Percentiles rank a stretch among this genome's conserved stretches.
These are phyloP conservation scores for Niebla homalea DNA, from an alignment of 495 filamentous ascomycete genomes.

Conservation along the genomic window DNA sequence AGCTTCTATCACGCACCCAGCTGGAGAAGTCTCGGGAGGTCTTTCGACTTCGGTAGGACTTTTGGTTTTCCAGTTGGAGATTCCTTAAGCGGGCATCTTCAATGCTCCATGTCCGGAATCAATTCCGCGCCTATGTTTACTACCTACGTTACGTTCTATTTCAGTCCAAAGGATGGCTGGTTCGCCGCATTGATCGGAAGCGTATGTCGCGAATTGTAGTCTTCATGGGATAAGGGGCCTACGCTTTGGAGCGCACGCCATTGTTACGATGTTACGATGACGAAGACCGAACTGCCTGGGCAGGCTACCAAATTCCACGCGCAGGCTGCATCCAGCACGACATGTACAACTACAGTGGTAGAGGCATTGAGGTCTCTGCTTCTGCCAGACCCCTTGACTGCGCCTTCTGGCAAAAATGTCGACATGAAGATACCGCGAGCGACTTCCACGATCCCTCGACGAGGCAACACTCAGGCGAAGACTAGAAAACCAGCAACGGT, in stretches of 20 bases:
- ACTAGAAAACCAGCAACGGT: neutral
- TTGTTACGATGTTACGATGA: constrained; percentile 15
- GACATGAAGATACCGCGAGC: constrained; percentile 20
- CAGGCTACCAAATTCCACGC: constrained; percentile 24
- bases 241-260: neutral
- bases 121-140: no score
- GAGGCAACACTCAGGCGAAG: neutral
- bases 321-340: constrained; percentile 35
- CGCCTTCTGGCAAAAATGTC: constrained; percentile 10
- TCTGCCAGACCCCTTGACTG: constrained; percentile 13
- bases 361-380: constrained; percentile 38
- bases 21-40: no score
- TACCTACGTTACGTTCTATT: no score
- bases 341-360: constrained; percentile 37
- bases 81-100: no score
- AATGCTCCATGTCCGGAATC: no score
- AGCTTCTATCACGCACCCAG: no score
- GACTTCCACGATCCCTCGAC: neutral
- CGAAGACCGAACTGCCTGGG: constrained; percentile 9
- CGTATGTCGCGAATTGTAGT: neutral
- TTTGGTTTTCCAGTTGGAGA: no score
- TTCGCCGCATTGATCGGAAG: neutral
- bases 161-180: neutral
- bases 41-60: no score
- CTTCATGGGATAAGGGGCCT: neutral